Evolutionary conservation across 2,329 filamentous ascomycete genomes (phyloP), one percentile per base, ranked within the genome.

Genomic region (Aspergillus aculeatinus): DNA sequence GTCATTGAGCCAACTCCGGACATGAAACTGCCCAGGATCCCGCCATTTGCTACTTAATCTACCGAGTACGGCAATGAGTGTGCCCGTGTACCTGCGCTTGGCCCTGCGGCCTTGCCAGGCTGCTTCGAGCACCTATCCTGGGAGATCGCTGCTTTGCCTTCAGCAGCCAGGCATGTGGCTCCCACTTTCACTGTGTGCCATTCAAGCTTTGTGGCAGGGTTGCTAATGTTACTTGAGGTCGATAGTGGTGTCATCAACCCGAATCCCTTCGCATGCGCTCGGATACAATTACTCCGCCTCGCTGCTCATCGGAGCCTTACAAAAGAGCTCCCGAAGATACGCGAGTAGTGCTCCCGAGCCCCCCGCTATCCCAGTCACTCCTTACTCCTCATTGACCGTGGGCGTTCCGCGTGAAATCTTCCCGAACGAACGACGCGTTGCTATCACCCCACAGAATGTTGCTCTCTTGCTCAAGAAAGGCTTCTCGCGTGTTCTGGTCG

Each of bases 381-480:
- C 91, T 0, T 96, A 92, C 74, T 79, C 83, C 21, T 81, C 87
- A 49, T 83, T 96, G 58, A 89, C 87, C 4, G 86, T 96, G 51
- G 92, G 92, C 60, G 85, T 95, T 4, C 91, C 91, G 14, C 86
- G 84, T 60, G 92, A 96, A 76, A 89, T 85, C n/a, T 92, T 85
- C 68, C 85, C 87, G 0, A 86, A 88, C 60, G 92, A 96, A 78
- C 87, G 89, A 48, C 89, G 92, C 54, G 92, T 96, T 14, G 91
- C 92, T 31, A 83, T 96, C 58, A 94, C 91, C 0, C 92, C 92
- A 1, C 86, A 90, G 64, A 96, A 96, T 78, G 90, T 92, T 16
- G 84, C 88, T 2, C 79, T 96, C 1, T 79, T 96, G 1, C 85
- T 93, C 63, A 96, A 96, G 74, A 96, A 96, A 74, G 92, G 92